These are phyloP conservation scores for Fomitopsis pulvina DNA, from an alignment of 768 basidiomycete species.

Conservation along the genomic window DNA sequence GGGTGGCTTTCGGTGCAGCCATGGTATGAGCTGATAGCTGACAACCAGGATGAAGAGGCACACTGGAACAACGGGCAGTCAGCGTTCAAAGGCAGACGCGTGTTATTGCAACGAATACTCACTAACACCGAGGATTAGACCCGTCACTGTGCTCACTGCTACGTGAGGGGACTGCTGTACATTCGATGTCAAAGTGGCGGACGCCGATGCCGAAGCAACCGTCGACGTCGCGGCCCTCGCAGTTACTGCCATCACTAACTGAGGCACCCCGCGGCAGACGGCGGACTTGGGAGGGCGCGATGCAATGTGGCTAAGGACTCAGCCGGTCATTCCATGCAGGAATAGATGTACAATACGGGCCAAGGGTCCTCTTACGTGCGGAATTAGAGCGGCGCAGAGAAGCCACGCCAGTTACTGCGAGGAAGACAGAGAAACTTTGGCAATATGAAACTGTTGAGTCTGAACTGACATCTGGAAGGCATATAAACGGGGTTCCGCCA, in stretches of 20 bases:
- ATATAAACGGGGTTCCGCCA: no score
- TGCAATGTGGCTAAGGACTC: background rate
- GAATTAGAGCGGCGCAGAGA: background rate
- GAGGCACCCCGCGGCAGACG: background rate
- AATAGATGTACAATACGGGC: no score
- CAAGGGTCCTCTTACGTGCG: background rate
- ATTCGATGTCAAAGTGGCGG: background rate
- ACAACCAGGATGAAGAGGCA: conserved; percentile 14
- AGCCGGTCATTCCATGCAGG: background rate
- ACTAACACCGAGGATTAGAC: conserved; percentile 15
- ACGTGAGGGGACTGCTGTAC: conserved; percentile 7
- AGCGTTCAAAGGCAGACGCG: background rate
- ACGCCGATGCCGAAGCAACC: background rate
- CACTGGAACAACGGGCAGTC: conserved; percentile 2
- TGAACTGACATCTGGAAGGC: background rate
- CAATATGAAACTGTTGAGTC: background rate
- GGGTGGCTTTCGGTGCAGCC: conserved; percentile 3
- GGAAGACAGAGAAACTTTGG: background rate
- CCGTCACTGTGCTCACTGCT: conserved; percentile 13
- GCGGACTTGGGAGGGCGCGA: background rate
- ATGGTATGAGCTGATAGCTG: conserved; percentile 14
- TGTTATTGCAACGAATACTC: background rate
- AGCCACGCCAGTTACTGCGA: background rate
- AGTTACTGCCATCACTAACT: background rate
- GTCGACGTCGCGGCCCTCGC: background rate